phyloP scores from a whole-genome alignment of 306 rosid species.

The Clitoria ternatea region DNA sequence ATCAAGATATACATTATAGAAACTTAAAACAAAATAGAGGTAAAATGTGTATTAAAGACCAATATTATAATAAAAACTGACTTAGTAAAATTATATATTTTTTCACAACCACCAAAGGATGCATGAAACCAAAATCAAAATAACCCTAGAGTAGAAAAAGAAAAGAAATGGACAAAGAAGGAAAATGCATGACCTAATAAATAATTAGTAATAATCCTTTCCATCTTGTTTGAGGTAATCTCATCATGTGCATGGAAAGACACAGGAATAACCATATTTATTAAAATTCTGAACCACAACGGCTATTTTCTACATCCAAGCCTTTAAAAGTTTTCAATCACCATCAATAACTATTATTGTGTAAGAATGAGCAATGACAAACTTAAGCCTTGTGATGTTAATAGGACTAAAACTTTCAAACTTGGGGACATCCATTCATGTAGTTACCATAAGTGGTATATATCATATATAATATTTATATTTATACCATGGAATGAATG shows the following conservation, averaged over 20 bases:
- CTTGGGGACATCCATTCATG: constrained; percentile 41
- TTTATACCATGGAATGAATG: too few relatives aligned
- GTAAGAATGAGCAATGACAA: constrained; percentile 44
- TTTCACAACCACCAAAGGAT: constrained; percentile 25
- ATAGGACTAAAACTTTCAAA: constrained; percentile 39
- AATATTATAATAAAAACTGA: too few relatives aligned
- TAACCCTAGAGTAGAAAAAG: constrained; percentile 13
- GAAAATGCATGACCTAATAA: constrained; percentile 18
- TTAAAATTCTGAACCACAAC: constrained; percentile 25
- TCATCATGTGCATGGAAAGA: constrained; percentile 41
- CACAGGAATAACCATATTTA: constrained; percentile 27
- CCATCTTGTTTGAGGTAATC: constrained; percentile 37
- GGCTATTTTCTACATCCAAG: constrained; percentile 29
- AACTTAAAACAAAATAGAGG: too few relatives aligned
- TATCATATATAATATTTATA: too few relatives aligned
- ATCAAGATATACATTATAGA: too few relatives aligned
- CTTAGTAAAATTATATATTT: neutral
- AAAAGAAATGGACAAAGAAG: constrained; percentile 20
- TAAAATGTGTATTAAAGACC: too few relatives aligned
- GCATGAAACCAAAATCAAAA: constrained; percentile 2
- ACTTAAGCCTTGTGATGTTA: constrained; percentile 58
- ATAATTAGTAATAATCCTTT: constrained; percentile 36
- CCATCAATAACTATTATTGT: constrained; percentile 52
- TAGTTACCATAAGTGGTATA: constrained; percentile 17
- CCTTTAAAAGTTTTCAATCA: constrained; percentile 39